Conservation (phyloP, 129 eudicot genomes). For the Deinandra increscens region DNA sequence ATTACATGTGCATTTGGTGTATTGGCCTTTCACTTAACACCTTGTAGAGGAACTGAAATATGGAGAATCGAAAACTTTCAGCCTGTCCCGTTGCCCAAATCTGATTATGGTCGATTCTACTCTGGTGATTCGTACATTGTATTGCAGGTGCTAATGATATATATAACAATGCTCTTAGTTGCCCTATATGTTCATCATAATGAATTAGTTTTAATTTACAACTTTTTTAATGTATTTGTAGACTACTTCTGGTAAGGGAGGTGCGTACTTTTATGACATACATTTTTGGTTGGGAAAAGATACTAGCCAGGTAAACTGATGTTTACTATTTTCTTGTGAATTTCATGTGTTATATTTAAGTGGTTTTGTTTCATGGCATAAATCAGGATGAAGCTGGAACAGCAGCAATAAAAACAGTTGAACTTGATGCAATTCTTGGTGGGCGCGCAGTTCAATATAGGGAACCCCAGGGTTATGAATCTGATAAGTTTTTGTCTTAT, state of each 20-base stretch:
- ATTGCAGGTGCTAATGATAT: conserved; percentile 57
- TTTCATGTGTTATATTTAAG: not conserved
- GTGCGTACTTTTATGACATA: conserved; percentile 79
- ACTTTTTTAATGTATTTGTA: conserved; percentile 24
- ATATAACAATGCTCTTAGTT: not conserved
- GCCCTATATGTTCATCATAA: conserved; percentile 5
- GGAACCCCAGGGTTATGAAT: conserved; percentile 92
- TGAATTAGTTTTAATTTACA: not conserved
- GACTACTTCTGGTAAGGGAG: conserved; percentile 96
- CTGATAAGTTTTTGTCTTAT: conserved; percentile 89
- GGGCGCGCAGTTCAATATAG: conserved; percentile 97
- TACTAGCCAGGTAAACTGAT: conserved; percentile 79
- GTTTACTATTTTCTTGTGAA: not conserved
- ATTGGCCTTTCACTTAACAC: conserved; percentile 58
- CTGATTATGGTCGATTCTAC: conserved; percentile 79
- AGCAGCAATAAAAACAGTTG: conserved; percentile 96
- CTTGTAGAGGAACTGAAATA: conserved; percentile 76
- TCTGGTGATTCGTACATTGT: conserved; percentile 89
- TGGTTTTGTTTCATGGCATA: not conserved
- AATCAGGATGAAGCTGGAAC: conserved; percentile 97
- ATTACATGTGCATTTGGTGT: not conserved
- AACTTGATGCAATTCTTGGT: conserved; percentile 93
- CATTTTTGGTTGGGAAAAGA: conserved; percentile 98
- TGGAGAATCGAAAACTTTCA: conserved; percentile 93
- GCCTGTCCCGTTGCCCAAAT: conserved; percentile 83